Evolutionary conservation across 257 asterid species (phyloP), one percentile per base, ranked within the genome.

Genomic region (Pogostemon cablin): DNA sequence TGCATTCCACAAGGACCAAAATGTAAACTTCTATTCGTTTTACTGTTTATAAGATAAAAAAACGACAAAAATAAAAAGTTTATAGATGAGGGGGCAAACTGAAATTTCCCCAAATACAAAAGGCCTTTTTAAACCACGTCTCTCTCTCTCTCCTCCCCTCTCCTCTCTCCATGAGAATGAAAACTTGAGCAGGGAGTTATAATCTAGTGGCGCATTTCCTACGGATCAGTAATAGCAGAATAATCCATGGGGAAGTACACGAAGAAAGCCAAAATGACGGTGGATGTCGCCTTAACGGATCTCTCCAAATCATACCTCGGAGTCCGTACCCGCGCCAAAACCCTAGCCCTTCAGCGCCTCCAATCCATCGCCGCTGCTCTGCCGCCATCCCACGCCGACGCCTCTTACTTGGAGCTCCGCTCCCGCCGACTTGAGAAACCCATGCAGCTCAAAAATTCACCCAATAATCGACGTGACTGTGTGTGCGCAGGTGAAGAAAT

Each of bases 281-380:
- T 68, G 5, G 90, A 83, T 67, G 87, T 88, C 1, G 85, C 86
- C 10, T 79, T 85, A 7, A 83, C 71, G 83, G 96, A 90, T 7
- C 80, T 72, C 55, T 75, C 89, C 0, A 88, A 84, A 58, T 73
- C 86, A 11, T 65, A 80, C 43, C 83, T 85, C 49, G 97, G 96
- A 15, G 96, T 87, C 2, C 91, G 87, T 9, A 88, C 96, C 5
- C 88, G 92, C 57, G 86, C 96, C 60, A 87, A 84, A 83, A 84
- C 92, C 85, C 87, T 91, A 72, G 87, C 95, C 2, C 87, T 91
- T 8, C 95, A 81, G 35, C 86, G 88, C 72, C 87, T 77, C 1
- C 84, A 82, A 12, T 59, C 83, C 49, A 39, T 78, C 57, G 20
- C 60, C 52, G 56, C 80, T 47, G 9, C 69, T 17, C 56, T 41